Evolutionary conservation across 2,329 filamentous ascomycete genomes (phyloP), one percentile per base, ranked within the genome.

Genomic region (Incumbomyces delicatus): DNA sequence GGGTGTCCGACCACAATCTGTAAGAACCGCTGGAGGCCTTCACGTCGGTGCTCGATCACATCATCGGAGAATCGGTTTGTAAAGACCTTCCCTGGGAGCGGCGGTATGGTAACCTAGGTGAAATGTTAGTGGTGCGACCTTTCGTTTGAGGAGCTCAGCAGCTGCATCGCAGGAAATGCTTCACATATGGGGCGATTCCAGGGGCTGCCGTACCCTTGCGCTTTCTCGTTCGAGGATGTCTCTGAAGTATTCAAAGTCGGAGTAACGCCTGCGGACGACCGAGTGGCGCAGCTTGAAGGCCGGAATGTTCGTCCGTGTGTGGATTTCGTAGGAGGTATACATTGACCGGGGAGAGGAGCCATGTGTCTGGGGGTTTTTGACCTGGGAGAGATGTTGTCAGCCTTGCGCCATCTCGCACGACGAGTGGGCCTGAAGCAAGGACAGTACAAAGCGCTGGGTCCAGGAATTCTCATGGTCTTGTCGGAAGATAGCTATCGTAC

Each of bases 251-350:
- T 98, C 92, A 66, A 98, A 98, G 68, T 98, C 92, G 48, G 85
- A 92, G 74, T 98, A 98, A 44, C 92, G 87, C 53, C 92, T 82
- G 57, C 89, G 87, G 52, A 98, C 92, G 57, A 81, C 80, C 54
- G 82, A 88, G 64, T 85, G 79, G 57, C 89, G 87, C 59, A 95
- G 81, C 73, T 96, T 96, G 78, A 98, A 98, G 59, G 92, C 89
- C 49, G 92, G 92, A 63, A 98, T 98, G 72, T 98, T 98, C 69
- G 92, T 98, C 60, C 86, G 83, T 73, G 92, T 95, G 59, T 94
- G 78, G 63, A 98, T 95, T 69, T 96, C 89, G 75, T 96, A 98
- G 69, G 94, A 92, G 46, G 92, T 98, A 74, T 96, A 96, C 88
- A 95, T 95, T 71, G 81, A 80, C 58, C 92, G 86, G 17, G 55